A percentile compares a stretch with the other conserved stretches of the same genome.
Conservation (phyloP, 2,329 filamentous ascomycete genomes). For the Hymenoscyphus fructigenus region DNA sequence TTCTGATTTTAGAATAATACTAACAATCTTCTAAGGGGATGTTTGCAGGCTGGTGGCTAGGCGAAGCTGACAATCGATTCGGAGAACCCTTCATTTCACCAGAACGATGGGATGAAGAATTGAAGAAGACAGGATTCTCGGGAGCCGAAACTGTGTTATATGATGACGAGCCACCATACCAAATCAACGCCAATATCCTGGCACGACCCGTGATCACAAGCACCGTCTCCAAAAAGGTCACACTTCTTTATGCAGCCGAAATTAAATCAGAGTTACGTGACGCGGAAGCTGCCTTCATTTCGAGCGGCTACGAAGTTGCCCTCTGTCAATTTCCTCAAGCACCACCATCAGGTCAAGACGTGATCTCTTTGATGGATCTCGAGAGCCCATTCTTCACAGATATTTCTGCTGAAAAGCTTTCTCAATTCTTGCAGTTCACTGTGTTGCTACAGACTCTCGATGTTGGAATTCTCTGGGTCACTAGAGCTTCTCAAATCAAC, state of each 20-base stretch:
- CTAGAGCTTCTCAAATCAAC: conserved; percentile 21
- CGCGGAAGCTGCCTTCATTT: not conserved
- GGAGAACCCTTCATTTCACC: conserved; percentile 30
- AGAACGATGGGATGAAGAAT: conserved; percentile 31
- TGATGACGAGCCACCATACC: conserved; percentile 27
- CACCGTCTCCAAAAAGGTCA: conserved; percentile 5
- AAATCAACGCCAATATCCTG: conserved; percentile 29
- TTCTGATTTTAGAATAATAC: not conserved
- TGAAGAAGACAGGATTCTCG: conserved; percentile 35
- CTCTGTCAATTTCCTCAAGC: not conserved
- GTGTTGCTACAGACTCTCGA: not conserved
- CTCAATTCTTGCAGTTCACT: conserved; percentile 15
- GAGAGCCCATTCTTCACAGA: conserved; percentile 30
- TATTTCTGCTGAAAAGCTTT: conserved; percentile 20
- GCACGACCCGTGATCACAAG: conserved; percentile 10
- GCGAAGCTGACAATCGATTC: conserved; percentile 26
- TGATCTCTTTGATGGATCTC: conserved; percentile 33
- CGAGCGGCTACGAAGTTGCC: not conserved
- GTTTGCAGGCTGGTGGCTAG: conserved; percentile 24
- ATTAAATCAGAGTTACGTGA: not conserved
- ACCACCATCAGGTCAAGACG: conserved; percentile 21
- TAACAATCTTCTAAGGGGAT: conserved; percentile 6
- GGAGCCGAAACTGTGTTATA: conserved; percentile 30
- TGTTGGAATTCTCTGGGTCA: conserved; percentile 28
- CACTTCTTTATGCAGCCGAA: conserved; percentile 5